phyloP scores from a whole-genome alignment of 352 stramenopile genomes.

The Phytophthora colocasiae region DNA sequence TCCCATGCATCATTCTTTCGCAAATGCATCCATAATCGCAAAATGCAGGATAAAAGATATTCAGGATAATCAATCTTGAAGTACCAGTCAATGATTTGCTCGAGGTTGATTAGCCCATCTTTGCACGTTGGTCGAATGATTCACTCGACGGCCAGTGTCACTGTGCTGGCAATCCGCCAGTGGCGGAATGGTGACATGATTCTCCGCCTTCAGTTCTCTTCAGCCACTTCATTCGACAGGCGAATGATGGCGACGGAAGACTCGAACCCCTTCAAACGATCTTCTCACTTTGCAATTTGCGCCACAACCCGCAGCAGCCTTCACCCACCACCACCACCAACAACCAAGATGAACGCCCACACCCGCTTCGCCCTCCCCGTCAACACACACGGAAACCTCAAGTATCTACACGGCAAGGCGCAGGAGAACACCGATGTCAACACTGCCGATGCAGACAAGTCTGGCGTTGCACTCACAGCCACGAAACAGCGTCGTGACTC shows the following conservation, averaged over 20 bases:
- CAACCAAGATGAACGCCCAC: constrained; percentile 27
- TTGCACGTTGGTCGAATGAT: no score
- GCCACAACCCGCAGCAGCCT: background rate
- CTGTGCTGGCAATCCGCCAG: no score
- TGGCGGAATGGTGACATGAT: background rate
- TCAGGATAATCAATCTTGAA: no score
- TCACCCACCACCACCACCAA: background rate
- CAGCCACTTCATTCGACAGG: constrained; percentile 4
- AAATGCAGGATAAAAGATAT: no score
- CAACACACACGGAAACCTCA: constrained; percentile 33
- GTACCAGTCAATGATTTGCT: no score
- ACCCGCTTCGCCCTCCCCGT: constrained; percentile 26
- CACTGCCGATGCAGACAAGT: constrained; percentile 12
- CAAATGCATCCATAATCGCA: no score
- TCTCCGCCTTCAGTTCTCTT: constrained; percentile 15
- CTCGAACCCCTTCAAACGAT: background rate
- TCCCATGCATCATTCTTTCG: no score
- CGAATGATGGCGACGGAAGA: constrained; percentile 1
- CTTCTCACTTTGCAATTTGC: constrained; percentile 30
- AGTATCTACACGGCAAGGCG: constrained; percentile 23
- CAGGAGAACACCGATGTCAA: constrained; percentile 3
- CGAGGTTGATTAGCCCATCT: no score
- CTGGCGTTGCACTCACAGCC: background rate
- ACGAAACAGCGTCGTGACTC: constrained; percentile 11
- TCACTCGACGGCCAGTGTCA: no score